Conservation (phyloP, 768 basidiomycete species). For the Auricularia sp. region DNA sequence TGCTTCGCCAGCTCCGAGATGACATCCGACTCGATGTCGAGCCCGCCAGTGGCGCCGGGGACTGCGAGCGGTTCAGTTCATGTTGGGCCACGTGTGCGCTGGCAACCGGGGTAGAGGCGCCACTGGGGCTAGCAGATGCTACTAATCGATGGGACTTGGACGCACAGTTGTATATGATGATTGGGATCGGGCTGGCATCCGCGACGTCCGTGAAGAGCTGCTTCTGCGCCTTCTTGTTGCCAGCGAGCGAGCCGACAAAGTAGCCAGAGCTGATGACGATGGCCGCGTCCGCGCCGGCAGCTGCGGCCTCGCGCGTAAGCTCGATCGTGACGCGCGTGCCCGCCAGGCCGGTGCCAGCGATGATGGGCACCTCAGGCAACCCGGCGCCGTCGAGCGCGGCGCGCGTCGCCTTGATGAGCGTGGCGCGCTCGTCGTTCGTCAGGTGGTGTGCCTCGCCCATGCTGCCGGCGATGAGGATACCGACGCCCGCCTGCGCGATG, state of each 20-base stretch:
- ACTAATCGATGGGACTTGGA: slow-evolving; percentile 1
- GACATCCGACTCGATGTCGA: slow-evolving; percentile 84
- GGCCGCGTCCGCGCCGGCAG: slow-evolving; percentile 75
- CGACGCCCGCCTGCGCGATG: slow-evolving; percentile 57
- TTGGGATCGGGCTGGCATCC: slow-evolving; percentile 72
- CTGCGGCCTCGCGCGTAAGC: slow-evolving; percentile 65
- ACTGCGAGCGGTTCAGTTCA: slow-evolving; percentile 29
- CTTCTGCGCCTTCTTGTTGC: slow-evolving; percentile 59
- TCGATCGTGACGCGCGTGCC: slow-evolving; percentile 78
- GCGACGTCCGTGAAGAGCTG: slow-evolving; percentile 69
- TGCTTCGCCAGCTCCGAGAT: slow-evolving; percentile 70
- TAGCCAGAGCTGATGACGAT: slow-evolving; percentile 85
- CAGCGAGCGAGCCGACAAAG: slow-evolving; percentile 65
- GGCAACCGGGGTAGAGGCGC: neutral
- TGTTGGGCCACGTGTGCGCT: too few relatives aligned
- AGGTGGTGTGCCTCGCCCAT: slow-evolving; percentile 82
- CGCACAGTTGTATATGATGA: slow-evolving; percentile 83
- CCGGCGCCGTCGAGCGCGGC: slow-evolving; percentile 60
- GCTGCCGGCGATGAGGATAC: slow-evolving; percentile 64
- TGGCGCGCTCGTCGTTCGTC: slow-evolving; percentile 53
- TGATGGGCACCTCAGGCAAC: slow-evolving; percentile 48
- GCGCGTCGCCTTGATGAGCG: slow-evolving; percentile 56
- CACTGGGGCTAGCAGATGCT: neutral
- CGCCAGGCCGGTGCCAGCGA: slow-evolving; percentile 74
- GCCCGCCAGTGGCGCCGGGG: slow-evolving; percentile 79